Evolutionary conservation across 1,284 basidiomycete species (phyloP).

Genomic region (Leucoagaricus sp.): DNA sequence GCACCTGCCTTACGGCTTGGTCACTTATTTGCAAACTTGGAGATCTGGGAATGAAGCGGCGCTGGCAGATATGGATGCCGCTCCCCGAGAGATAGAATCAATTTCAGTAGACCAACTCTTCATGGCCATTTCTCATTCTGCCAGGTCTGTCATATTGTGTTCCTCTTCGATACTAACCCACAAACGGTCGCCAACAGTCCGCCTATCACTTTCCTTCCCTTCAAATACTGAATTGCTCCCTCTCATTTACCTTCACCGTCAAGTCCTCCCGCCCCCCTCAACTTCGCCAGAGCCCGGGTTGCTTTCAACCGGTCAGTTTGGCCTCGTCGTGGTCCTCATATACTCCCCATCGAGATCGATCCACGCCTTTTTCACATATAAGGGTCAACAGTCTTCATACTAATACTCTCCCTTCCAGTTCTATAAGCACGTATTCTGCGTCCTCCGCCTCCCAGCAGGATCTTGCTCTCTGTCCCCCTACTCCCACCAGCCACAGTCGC

Average conservation of each 20-base stretch:
- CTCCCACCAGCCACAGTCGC: background rate
- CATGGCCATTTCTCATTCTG: conserved; percentile 2
- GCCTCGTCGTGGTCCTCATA: background rate
- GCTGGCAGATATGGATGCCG: conserved; percentile 12
- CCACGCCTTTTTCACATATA: background rate
- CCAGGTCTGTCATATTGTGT: conserved; percentile 12
- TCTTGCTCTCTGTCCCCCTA: background rate
- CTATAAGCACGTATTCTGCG: background rate
- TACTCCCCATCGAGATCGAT: conserved; percentile 14
- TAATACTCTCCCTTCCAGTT: background rate
- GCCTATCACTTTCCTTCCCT: background rate
- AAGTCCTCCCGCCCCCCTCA: background rate
- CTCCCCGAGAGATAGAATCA: conserved; percentile 14
- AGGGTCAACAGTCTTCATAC: background rate
- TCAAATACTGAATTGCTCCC: conserved; percentile 3
- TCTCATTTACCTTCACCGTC: background rate
- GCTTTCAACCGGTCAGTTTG: conserved; percentile 4
- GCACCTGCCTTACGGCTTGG: conserved; percentile 9
- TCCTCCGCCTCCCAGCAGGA: background rate
- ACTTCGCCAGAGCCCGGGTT: conserved; percentile 4
- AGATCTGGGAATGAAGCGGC: conserved; percentile 14
- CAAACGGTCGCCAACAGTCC: conserved; percentile 8
- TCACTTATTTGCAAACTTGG: conserved; percentile 1
- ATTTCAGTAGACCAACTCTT: conserved; percentile 7
- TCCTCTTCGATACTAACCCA: conserved; percentile 12